These are phyloP conservation scores for Paracoccidioides lutzii DNA, from an alignment of 2,329 filamentous ascomycete species.

Conservation along the genomic window DNA sequence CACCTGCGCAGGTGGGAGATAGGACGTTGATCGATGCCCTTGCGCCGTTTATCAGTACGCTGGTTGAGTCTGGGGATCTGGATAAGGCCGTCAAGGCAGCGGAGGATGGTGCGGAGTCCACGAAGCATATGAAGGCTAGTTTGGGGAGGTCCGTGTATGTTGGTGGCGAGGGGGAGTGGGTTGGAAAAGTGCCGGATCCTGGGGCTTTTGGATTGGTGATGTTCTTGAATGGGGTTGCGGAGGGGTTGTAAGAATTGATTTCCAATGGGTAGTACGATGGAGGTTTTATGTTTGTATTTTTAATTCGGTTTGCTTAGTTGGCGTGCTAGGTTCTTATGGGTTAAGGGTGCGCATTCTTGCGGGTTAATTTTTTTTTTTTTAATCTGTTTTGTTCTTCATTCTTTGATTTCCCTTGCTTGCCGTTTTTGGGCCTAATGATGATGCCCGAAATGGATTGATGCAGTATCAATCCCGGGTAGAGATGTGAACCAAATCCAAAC, in stretches of 20 bases:
- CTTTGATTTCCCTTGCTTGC: not conserved
- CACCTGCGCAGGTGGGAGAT: conserved; percentile 78
- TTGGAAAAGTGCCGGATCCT: conserved; percentile 63
- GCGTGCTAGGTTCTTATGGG: not conserved
- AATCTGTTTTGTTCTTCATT: not conserved
- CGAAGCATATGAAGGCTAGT: conserved; percentile 84
- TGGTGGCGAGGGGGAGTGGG: conserved; percentile 49
- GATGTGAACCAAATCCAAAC: no score
- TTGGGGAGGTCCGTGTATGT: conserved; percentile 76
- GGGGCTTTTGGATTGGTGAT: conserved; percentile 67
- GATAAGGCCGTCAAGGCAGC: conserved; percentile 64
- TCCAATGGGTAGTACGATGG: not conserved
- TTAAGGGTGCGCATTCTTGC: not conserved
- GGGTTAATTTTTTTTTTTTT: not conserved
- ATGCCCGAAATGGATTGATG: no score
- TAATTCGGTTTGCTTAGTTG: not conserved
- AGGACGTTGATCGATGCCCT: conserved; percentile 83
- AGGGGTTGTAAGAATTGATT: conserved; percentile 22
- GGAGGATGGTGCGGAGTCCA: conserved; percentile 61
- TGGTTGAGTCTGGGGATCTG: conserved; percentile 53
- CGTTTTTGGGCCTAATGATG: no score
- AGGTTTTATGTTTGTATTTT: not conserved
- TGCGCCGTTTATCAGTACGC: conserved; percentile 67
- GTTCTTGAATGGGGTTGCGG: conserved; percentile 68
- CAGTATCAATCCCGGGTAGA: no score